Evolutionary conservation across 768 basidiomycete genomes (phyloP), one percentile per base, ranked within the genome.

Genomic region (Solioccasus polychromus): DNA sequence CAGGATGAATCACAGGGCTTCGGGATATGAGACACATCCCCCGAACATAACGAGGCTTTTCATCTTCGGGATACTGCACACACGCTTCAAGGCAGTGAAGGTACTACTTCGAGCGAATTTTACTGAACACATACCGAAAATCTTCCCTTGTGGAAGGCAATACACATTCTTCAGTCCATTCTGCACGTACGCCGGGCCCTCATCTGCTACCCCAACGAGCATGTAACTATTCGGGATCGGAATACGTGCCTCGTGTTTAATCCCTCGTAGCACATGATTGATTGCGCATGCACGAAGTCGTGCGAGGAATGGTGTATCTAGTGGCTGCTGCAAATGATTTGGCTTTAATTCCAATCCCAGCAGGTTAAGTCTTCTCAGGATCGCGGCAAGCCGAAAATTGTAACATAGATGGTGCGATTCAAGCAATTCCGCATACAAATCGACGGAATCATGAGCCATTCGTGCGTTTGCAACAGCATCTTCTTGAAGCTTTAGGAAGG

Each of bases 201-300:
- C 88, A 54, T 93, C 91, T 3, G 88, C 85, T 8, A 92, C 77
- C 1, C 92, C 91, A 10, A 91, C 85, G 1, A 93, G 72, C 22
- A 82, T 71, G 47, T 80, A 80, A 48, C 82, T 82, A 1, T 80
- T 67, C 0, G 82, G 82, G 9, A 93, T 75, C 4, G 74, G 79
- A 22, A 93, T 86, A 8, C 88, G 73, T 0, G 90, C 90, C 30
- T 73, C 69, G 53, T 88, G 80, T 54, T 92, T 92, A 56, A 92
- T 78, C 32, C 80, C 79, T 5, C 88, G 75, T 31, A 92, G 65
- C 10, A 85, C 77, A 49, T 80, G 77, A 36, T 76, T 78, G 64
- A 79, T 78, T 0, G 82, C 75, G 26, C 81, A 79, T 29, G 78
- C 67, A n/a, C 86, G 73, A 18, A 85, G 54, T 32, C 75, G 72